Evolutionary conservation across 805 yeast genomes (phyloP).

Genomic region (Groenewaldozyma tartarivorans): DNA sequence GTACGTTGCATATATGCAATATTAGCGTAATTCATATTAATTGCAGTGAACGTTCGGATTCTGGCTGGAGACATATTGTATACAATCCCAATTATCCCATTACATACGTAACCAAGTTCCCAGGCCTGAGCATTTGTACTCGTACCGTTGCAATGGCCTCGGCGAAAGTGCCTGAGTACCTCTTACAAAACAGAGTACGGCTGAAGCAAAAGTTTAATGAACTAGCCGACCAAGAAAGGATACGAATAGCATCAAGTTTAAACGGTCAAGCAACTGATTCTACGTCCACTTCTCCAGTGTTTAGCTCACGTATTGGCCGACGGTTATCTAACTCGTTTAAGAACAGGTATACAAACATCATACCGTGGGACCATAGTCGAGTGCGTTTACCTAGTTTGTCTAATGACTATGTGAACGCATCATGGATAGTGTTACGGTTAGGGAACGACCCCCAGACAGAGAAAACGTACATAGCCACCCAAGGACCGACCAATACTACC

Average conservation of each 20-base stretch:
- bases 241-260: constrained; percentile 13
- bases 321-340: constrained; percentile 22
- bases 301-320: constrained; percentile 10
- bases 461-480: constrained; percentile 59
- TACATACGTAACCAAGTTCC: too few species aligned
- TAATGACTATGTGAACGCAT: constrained; percentile 78
- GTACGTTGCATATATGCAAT: too few species aligned
- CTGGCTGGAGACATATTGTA: too few species aligned
- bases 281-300: not conserved
- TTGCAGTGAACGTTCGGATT: too few species aligned
- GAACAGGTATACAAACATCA: constrained; percentile 53
- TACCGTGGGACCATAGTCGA: constrained; percentile 57
- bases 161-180: too few species aligned
- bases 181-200: constrained; percentile 2
- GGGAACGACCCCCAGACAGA: constrained; percentile 15
- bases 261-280: not conserved
- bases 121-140: too few species aligned
- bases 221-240: constrained; percentile 23
- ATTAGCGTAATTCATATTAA: too few species aligned
- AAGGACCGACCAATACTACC: constrained; percentile 75
- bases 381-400: constrained; percentile 32
- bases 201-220: constrained; percentile 9
- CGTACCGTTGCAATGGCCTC: too few species aligned
- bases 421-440: constrained; percentile 45
- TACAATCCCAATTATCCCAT: too few species aligned